phyloP scores from a whole-genome alignment of 2,329 filamentous ascomycete species.

The Podosphaera fusca region DNA sequence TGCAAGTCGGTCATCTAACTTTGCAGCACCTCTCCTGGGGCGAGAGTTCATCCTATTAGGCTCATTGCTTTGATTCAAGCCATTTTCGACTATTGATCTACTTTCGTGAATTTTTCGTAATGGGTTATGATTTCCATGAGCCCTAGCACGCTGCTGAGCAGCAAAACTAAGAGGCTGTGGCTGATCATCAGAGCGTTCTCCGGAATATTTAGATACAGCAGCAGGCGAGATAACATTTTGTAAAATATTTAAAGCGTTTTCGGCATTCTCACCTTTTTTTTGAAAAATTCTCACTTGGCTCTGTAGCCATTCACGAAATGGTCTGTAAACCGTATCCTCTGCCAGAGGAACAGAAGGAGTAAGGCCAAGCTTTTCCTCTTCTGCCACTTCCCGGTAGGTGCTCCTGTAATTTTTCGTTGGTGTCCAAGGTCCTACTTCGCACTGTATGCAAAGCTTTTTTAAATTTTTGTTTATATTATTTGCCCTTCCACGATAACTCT shows the following conservation, averaged over 20 bases:
- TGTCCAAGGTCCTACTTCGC: slow-evolving; percentile 33
- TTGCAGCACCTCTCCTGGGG: slow-evolving; percentile 6
- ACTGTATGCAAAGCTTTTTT: slow-evolving; percentile 32
- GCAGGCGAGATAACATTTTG: slow-evolving; percentile 4
- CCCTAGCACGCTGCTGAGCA: slow-evolving; percentile 38
- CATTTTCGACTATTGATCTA: slow-evolving; percentile 3
- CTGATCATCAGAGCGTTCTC: slow-evolving; percentile 19
- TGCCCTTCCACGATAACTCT: slow-evolving; percentile 21
- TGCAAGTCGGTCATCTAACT: slow-evolving; percentile 14
- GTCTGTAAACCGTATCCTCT: slow-evolving; percentile 38
- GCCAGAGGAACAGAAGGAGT: slow-evolving; percentile 39
- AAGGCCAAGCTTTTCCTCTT: slow-evolving; percentile 42
- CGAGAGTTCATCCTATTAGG: not conserved
- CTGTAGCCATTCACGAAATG: slow-evolving; percentile 35
- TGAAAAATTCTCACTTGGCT: slow-evolving; percentile 20
- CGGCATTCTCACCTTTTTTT: slow-evolving; percentile 3
- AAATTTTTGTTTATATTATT: slow-evolving; percentile 23
- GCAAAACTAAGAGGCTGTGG: slow-evolving; percentile 39
- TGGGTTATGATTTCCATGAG: slow-evolving; percentile 18
- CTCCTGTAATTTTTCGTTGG: slow-evolving; percentile 24
- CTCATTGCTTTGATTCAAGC: slow-evolving; percentile 2
- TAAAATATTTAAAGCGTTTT: slow-evolving; percentile 5
- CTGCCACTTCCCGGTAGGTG: slow-evolving; percentile 38
- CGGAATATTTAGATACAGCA: slow-evolving; percentile 1
- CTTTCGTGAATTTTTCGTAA: slow-evolving; percentile 2